Percentiles rank a stretch among this genome's conserved stretches.
These are phyloP conservation scores for Monoraphidium neglectum DNA, from an alignment of 139 green algal species.

Conservation along the genomic window DNA sequence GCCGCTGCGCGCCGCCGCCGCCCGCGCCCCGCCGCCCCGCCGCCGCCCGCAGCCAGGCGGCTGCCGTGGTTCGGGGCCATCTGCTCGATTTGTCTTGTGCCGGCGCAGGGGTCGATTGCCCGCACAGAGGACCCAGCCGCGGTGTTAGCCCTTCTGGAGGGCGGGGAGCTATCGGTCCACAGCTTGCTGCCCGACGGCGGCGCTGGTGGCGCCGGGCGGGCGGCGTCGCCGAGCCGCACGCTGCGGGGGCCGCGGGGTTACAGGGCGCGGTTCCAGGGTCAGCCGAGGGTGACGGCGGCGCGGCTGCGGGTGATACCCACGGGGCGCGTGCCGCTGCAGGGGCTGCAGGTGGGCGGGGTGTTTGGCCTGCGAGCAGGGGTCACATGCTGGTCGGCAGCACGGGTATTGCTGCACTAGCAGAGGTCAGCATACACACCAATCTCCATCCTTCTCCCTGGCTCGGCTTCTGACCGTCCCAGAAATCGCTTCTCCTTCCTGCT, in stretches of 20 bases:
- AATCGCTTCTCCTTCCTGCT: too few species aligned
- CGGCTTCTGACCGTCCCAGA: too few species aligned
- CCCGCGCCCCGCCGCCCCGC: too few species aligned
- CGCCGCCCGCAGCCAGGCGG: not conserved
- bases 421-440: too few species aligned
- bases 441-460: too few species aligned
- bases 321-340: slow-evolving; percentile 16
- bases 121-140: slow-evolving; percentile 46
- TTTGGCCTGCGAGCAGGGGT: too few species aligned
- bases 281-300: slow-evolving; percentile 29
- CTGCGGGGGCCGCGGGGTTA: too few species aligned
- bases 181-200: not conserved
- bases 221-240: not conserved
- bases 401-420: too few species aligned
- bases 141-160: slow-evolving; percentile 73
- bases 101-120: slow-evolving; percentile 32
- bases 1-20: not conserved
- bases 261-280: slow-evolving; percentile 22
- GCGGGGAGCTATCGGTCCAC: slow-evolving; percentile 67
- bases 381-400: too few species aligned
- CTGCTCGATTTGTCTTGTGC: slow-evolving; percentile 41
- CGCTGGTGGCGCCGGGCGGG: not conserved
- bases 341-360: slow-evolving; percentile 29
- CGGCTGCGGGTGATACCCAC: slow-evolving; percentile 22
- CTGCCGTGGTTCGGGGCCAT: slow-evolving; percentile 78